phyloP scores from a whole-genome alignment of 2,329 filamentous ascomycete genomes.

The Aspergillus ustus region DNA sequence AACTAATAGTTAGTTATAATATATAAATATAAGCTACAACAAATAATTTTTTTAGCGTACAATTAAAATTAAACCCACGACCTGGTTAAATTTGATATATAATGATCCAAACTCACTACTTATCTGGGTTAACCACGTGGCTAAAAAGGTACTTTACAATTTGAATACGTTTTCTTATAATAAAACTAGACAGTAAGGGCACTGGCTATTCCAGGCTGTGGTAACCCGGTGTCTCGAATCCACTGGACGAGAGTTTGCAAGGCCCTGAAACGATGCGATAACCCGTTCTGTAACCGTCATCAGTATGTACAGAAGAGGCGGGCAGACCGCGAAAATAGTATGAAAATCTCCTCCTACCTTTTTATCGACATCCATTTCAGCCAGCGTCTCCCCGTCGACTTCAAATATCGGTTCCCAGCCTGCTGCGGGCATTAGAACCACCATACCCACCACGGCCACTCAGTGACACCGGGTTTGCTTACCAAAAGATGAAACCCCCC shows the following conservation, averaged over 20 bases:
- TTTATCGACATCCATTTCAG: conserved; percentile 80
- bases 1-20: no score
- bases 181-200: no score
- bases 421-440: conserved; percentile 38
- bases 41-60: no score
- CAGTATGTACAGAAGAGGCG: not conserved
- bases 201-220: no score
- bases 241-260: not conserved
- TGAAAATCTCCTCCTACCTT: not conserved
- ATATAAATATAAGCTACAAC: no score
- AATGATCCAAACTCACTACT: no score
- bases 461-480: conserved; percentile 41
- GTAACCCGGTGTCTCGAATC: not conserved
- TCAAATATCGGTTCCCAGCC: conserved; percentile 93
- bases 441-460: not conserved
- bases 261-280: conserved; percentile 4
- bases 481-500: conserved; percentile 80
- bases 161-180: no score
- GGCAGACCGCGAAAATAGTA: not conserved
- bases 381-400: conserved; percentile 80
- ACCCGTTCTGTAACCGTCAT: not conserved
- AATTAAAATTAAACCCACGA: no score
- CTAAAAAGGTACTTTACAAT: no score
- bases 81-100: no score
- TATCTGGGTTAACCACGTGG: no score